Percentiles rank a stretch among this genome's conserved stretches.
phyloP scores from a whole-genome alignment of 345 rosid species.

The Gynandropsis gynandra region DNA sequence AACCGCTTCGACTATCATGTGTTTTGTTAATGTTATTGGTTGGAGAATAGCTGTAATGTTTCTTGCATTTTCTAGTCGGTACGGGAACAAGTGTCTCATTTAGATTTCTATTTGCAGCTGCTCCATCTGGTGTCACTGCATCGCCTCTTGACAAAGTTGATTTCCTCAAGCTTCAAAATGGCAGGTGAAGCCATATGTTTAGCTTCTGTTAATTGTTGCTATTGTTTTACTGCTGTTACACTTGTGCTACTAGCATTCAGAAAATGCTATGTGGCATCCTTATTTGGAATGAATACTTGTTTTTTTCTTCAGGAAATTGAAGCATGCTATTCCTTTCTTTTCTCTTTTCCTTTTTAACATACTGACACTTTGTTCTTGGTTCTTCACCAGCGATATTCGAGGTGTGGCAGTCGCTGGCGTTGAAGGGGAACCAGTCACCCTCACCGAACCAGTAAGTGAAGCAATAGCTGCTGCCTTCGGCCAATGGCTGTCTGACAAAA shows the following conservation, averaged over 20 bases:
- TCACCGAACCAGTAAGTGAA: conserved; percentile 75
- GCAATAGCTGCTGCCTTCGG: conserved; percentile 95
- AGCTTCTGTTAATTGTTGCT: conserved; percentile 4
- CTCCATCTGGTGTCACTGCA: conserved; percentile 44
- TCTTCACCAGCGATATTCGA: conserved; percentile 65
- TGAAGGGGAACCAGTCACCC: conserved; percentile 85
- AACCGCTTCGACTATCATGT: conserved; percentile 1
- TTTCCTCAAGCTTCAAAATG: conserved; percentile 93
- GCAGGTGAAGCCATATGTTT: conserved; percentile 46
- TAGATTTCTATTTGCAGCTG: conserved; percentile 41
- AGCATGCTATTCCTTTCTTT: not conserved
- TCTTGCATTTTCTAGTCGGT: not conserved
- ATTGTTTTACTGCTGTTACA: no score
- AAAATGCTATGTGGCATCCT: not conserved
- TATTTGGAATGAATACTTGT: conserved; percentile 6
- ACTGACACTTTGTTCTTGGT: not conserved
- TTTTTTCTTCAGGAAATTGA: not conserved
- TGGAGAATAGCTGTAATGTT: conserved; percentile 9
- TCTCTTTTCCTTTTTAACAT: not conserved
- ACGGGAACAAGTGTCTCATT: conserved; percentile 14
- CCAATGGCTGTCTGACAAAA: conserved; percentile 72
- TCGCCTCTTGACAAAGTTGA: conserved; percentile 54
- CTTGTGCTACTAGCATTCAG: not conserved
- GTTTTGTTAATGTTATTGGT: conserved; percentile 9
- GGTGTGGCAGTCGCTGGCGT: conserved; percentile 91